These are phyloP conservation scores for Mytilinidion resinicola DNA, from an alignment of 495 filamentous ascomycete species.

Conservation along the genomic window DNA sequence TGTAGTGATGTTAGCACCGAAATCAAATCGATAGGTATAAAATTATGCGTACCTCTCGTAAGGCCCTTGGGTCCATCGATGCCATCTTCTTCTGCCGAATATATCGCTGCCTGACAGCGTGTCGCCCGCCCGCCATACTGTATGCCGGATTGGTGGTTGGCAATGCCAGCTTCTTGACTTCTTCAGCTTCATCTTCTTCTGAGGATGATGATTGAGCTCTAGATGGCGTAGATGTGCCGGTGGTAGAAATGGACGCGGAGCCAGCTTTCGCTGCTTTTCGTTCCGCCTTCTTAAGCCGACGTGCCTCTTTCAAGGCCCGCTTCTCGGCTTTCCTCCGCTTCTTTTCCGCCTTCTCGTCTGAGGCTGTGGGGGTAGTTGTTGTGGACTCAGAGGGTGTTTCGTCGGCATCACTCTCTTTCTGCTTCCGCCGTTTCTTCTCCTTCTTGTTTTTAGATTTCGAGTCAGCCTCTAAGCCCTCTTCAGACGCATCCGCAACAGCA, in stretches of 20 bases:
- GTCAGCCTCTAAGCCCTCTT: conserved; percentile 35
- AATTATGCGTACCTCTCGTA: conserved; percentile 61
- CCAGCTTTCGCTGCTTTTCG: conserved; percentile 23
- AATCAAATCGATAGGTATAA: background rate
- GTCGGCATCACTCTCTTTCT: conserved; percentile 18
- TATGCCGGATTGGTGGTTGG: conserved; percentile 39
- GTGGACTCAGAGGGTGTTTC: background rate
- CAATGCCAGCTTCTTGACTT: conserved; percentile 26
- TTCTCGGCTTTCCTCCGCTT: conserved; percentile 8
- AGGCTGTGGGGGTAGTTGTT: background rate
- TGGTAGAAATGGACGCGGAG: conserved; percentile 1
- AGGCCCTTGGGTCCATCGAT: conserved; percentile 59
- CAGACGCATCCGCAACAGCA: conserved; percentile 24
- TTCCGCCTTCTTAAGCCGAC: conserved; percentile 37
- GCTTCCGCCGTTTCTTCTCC: conserved; percentile 44
- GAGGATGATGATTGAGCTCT: conserved; percentile 25
- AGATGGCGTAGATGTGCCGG: background rate
- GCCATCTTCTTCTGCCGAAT: conserved; percentile 76
- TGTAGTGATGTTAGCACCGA: conserved; percentile 2
- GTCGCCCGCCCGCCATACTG: conserved; percentile 41
- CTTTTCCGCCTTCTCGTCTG: conserved; percentile 24
- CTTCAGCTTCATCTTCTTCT: background rate
- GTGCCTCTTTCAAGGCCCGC: conserved; percentile 32
- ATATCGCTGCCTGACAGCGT: conserved; percentile 60
- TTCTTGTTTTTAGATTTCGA: conserved; percentile 37